A percentile compares a stretch with the other conserved stretches of the same genome.
phyloP scores from a whole-genome alignment of 73 alveolate species.

The Effrenium voratum region DNA sequence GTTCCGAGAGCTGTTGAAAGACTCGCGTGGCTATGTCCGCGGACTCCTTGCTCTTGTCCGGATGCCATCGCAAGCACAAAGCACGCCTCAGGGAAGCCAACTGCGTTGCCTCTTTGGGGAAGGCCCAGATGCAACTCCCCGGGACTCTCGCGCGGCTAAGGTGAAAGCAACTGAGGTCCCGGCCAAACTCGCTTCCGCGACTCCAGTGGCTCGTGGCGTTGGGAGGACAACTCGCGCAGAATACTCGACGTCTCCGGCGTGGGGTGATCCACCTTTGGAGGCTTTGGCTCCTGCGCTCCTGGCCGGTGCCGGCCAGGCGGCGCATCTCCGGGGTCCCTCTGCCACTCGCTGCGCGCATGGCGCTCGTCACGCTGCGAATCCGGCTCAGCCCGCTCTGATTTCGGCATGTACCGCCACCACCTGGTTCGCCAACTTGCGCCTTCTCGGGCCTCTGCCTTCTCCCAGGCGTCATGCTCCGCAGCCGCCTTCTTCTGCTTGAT shows the following conservation, averaged over 20 bases:
- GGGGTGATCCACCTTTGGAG: background rate
- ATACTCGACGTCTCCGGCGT: constrained; percentile 6
- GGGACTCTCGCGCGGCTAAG: background rate
- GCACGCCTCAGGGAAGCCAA: constrained; percentile 30
- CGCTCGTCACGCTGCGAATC: background rate
- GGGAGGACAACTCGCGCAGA: constrained; percentile 32
- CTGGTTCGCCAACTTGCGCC: constrained; percentile 55
- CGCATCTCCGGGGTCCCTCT: background rate
- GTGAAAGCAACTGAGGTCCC: background rate
- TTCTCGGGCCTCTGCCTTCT: background rate
- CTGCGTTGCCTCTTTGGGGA: background rate
- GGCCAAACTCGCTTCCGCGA: constrained; percentile 29
- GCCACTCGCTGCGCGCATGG: background rate
- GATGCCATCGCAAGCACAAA: constrained; percentile 85
- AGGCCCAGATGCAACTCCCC: background rate
- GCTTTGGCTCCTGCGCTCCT: background rate
- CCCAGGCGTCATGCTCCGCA: constrained; percentile 65
- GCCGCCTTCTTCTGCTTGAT: constrained; percentile 33
- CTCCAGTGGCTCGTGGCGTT: constrained; percentile 43
- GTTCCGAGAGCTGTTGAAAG: constrained; percentile 80
- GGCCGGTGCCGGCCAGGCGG: background rate
- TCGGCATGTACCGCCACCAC: constrained; percentile 61
- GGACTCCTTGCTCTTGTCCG: constrained; percentile 67
- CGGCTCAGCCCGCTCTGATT: too few species aligned
- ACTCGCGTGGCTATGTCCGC: constrained; percentile 78